These are phyloP conservation scores for Oryza australiensis DNA, from an alignment of 176 grass and related monocot genomes.

Conservation along the genomic window DNA sequence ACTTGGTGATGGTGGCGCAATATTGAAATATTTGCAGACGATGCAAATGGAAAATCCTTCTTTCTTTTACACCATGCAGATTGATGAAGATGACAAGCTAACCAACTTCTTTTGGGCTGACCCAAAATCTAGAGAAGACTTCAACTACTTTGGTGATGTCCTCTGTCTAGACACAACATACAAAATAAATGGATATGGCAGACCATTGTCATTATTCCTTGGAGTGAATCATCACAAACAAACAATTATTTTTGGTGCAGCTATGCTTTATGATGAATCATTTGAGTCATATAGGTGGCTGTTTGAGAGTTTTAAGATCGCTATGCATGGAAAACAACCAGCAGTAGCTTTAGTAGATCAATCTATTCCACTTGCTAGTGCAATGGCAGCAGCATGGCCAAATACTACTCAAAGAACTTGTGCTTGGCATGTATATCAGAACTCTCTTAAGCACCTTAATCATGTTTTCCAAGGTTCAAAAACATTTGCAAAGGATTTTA, in stretches of 20 bases:
- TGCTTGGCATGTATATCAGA: slow-evolving; percentile 96
- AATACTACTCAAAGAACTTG: slow-evolving; percentile 73
- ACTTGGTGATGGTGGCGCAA: slow-evolving; percentile 80
- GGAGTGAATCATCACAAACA: slow-evolving; percentile 99
- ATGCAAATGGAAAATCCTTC: slow-evolving; percentile 88
- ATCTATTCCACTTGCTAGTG: slow-evolving; percentile 71
- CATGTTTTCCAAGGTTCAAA: slow-evolving; percentile 98
- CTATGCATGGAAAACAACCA: slow-evolving; percentile 93
- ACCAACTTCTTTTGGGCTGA: slow-evolving; percentile 98
- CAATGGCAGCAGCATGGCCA: slow-evolving; percentile 79
- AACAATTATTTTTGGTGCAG: slow-evolving; percentile 86
- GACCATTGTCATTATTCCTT: slow-evolving; percentile 73
- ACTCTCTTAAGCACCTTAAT: slow-evolving; percentile 91
- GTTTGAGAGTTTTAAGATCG: slow-evolving; percentile 96
- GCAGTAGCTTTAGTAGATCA: slow-evolving; percentile 74
- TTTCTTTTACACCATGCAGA: slow-evolving; percentile 95
- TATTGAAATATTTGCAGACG: slow-evolving; percentile 95
- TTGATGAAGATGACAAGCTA: slow-evolving; percentile 96
- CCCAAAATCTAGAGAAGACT: slow-evolving; percentile 86
- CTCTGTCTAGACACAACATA: slow-evolving; percentile 85
- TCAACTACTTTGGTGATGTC: slow-evolving; percentile 79
- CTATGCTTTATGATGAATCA: slow-evolving; percentile 95
- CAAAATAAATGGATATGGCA: slow-evolving; percentile 97
- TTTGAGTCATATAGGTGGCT: slow-evolving; percentile 96
- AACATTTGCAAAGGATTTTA: slow-evolving; percentile 87